Evolutionary conservation across 1,139 yeast species (phyloP), one percentile per base, ranked within the genome.

Genomic region (Candida frijolesensis): DNA sequence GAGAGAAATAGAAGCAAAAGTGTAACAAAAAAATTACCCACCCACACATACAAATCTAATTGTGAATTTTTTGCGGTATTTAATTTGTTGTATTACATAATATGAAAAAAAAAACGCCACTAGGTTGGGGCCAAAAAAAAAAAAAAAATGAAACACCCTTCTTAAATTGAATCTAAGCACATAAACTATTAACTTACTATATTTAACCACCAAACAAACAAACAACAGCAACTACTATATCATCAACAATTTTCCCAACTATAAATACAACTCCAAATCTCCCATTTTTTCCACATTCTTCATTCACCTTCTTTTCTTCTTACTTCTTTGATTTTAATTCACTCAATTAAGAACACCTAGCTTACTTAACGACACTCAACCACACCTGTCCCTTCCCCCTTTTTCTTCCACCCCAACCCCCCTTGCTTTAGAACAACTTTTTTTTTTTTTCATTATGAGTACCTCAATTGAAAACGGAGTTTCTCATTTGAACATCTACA

Each of bases 391-490:
- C 19, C 16, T n/a, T 14, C 16, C 19, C 16, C 16, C 37, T 34
- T 10, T 19, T 19, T 4, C 4, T 4, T 19, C 22, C 22, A 19
- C 22, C 22, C 22, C 22, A 19, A 19, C 22, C 30, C 11, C 14
- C 46, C 14, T 41, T 16, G 3, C 12, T 18, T 8, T 19, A 19
- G 22, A 25, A 25, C 45, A 29, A 44, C 16, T 8, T 9, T n/a
- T 19, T 29, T 2, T n/a, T 12, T 18, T n/a, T 38, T 15, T 32
- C 33, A 42, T 10, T 12, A 49, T 49, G 51, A 49, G 46, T 49
- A 32, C 43, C 30, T 32, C 46, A 27, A 14, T 54, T 47, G 57
- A 56, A 43, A 45, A 52, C 43, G 57, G 53, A 12, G 50, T 56
- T 30, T 43, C 52, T 14, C 40, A 48, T 42, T 54, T 56, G 43